phyloP scores from a whole-genome alignment of 2,329 filamentous ascomycete species.

The Penicillium aurantiogriseum region DNA sequence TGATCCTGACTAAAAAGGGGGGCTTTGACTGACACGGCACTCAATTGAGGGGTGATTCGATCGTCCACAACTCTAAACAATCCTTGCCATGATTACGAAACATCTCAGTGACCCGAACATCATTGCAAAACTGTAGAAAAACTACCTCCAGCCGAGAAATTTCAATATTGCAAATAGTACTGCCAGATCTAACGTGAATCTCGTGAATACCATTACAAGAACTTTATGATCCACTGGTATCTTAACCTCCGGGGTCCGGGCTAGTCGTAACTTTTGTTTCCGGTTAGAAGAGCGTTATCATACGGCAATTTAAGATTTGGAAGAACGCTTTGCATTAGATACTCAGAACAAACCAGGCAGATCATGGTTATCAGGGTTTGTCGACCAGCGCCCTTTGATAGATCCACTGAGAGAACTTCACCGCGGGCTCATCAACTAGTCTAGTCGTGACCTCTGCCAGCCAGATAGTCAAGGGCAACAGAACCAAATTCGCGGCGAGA shows the following conservation, averaged over 20 bases:
- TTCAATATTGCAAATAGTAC: not conserved
- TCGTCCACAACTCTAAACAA: not conserved
- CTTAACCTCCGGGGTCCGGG: not conserved
- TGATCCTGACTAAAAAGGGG: not conserved
- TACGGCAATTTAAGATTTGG: not conserved
- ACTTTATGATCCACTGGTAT: not conserved
- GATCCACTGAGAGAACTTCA: conserved; percentile 57
- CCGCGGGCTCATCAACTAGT: conserved; percentile 59
- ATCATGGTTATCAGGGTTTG: not conserved
- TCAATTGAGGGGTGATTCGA: not conserved
- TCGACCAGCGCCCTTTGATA: conserved; percentile 48
- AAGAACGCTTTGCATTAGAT: not conserved
- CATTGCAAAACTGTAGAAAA: not conserved
- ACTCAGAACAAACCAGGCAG: not conserved
- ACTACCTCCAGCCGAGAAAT: not conserved
- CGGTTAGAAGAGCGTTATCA: not conserved
- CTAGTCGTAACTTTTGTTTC: not conserved
- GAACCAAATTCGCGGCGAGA: conserved; percentile 58
- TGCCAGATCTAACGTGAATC: not conserved
- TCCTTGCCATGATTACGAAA: not conserved
- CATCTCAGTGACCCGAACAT: not conserved
- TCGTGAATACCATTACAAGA: not conserved
- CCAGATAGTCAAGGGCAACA: conserved; percentile 61
- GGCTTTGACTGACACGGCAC: not conserved
- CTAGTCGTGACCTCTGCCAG: conserved; percentile 57